phyloP scores from a whole-genome alignment of 495 filamentous ascomycete genomes.

The Aspergillus sparsus region DNA sequence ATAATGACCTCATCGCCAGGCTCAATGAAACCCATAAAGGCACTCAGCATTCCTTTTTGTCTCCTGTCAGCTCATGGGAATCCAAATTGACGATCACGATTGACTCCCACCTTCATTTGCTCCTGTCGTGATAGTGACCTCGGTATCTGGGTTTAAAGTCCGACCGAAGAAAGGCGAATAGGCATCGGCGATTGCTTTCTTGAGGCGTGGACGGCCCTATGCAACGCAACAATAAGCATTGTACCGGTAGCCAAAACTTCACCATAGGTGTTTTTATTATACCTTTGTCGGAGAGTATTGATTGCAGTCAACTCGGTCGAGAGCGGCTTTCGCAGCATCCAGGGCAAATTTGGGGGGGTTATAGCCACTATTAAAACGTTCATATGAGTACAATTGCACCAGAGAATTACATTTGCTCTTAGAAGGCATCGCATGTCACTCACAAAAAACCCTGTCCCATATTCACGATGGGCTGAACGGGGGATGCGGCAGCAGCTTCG shows the following conservation, averaged over 20 bases:
- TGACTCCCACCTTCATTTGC: slow-evolving; percentile 77
- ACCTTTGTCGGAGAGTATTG: slow-evolving; percentile 95
- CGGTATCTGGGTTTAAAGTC: slow-evolving; percentile 79
- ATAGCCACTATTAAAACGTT: slow-evolving; percentile 64
- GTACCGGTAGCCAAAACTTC: slow-evolving; percentile 3
- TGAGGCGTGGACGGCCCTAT: slow-evolving; percentile 80
- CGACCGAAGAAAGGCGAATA: slow-evolving; percentile 85
- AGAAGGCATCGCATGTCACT: slow-evolving; percentile 24
- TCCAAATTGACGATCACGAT: not conserved
- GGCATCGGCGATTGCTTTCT: slow-evolving; percentile 85
- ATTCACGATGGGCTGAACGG: slow-evolving; percentile 88
- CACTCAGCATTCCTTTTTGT: slow-evolving; percentile 73
- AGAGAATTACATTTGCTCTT: not conserved
- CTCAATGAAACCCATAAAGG: slow-evolving; percentile 97
- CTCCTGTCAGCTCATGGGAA: slow-evolving; percentile 15
- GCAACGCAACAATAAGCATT: slow-evolving; percentile 3
- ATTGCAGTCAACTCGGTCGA: slow-evolving; percentile 95
- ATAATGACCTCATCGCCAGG: slow-evolving; percentile 93
- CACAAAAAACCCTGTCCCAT: slow-evolving; percentile 96
- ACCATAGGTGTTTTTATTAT: not conserved
- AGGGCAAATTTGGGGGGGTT: slow-evolving; percentile 92
- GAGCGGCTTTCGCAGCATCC: slow-evolving; percentile 83
- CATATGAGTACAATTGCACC: not conserved
- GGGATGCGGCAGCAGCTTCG: slow-evolving; percentile 81
- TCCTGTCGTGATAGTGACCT: slow-evolving; percentile 92